These are phyloP conservation scores for Didymella keratinophila DNA, from an alignment of 2,329 filamentous ascomycete genomes.

Conservation along the genomic window DNA sequence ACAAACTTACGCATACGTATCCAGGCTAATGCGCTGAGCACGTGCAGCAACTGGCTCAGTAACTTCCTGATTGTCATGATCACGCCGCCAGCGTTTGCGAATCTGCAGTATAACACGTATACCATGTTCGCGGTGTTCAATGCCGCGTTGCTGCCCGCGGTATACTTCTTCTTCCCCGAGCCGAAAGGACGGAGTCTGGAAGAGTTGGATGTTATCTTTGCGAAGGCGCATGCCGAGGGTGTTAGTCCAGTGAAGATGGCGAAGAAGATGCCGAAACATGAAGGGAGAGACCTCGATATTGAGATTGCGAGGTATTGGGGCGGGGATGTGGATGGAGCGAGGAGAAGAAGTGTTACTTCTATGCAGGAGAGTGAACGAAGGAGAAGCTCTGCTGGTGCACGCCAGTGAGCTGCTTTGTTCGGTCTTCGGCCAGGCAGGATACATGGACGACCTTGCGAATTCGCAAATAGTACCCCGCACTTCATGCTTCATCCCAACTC, in stretches of 20 bases:
- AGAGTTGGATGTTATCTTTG: constrained; percentile 67
- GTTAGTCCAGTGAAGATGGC: constrained; percentile 61
- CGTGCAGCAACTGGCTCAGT: constrained; percentile 64
- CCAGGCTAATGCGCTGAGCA: constrained; percentile 85
- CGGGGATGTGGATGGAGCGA: constrained; percentile 8
- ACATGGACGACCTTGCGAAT: not conserved
- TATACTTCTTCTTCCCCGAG: constrained; percentile 69
- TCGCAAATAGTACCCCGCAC: not conserved
- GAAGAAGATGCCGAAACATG: constrained; percentile 56
- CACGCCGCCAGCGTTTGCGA: constrained; percentile 66
- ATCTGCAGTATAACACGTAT: constrained; percentile 64
- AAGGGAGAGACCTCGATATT: constrained; percentile 7
- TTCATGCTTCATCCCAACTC: too few relatives aligned
- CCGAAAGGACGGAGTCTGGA: constrained; percentile 58
- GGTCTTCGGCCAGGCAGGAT: not conserved
- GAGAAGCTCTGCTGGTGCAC: not conserved
- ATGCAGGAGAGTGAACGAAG: constrained; percentile 3
- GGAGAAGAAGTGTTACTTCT: constrained; percentile 2
- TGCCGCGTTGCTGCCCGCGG: constrained; percentile 62
- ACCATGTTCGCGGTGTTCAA: constrained; percentile 65
- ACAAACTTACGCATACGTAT: constrained; percentile 88
- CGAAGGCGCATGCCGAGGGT: constrained; percentile 56
- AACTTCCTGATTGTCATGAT: constrained; percentile 73
- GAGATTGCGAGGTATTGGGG: constrained; percentile 19
- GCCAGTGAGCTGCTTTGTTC: not conserved